These are phyloP conservation scores for Lactarius sp. DNA, from an alignment of 768 basidiomycete genomes.

Conservation along the genomic window DNA sequence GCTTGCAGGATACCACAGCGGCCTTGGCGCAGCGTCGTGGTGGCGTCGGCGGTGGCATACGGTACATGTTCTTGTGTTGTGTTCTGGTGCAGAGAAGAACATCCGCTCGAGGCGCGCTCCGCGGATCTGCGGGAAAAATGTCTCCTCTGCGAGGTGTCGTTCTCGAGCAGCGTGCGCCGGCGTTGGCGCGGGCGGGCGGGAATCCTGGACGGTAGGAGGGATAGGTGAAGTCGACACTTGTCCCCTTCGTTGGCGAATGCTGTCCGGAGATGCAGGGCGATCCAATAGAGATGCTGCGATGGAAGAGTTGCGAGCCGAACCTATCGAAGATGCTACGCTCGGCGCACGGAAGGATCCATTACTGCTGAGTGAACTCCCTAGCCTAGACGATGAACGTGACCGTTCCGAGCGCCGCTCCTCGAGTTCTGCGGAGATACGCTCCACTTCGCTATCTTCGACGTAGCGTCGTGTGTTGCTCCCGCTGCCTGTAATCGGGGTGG, in stretches of 20 bases:
- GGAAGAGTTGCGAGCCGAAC: not conserved
- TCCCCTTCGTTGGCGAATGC: not conserved
- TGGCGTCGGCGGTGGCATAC: conserved; percentile 53
- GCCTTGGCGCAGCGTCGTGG: conserved; percentile 20
- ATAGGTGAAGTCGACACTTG: not conserved
- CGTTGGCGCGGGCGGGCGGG: conserved; percentile 19
- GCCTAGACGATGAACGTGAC: conserved; percentile 24
- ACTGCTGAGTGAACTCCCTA: conserved; percentile 19
- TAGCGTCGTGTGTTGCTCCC: conserved; percentile 35
- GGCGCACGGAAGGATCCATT: conserved; percentile 20
- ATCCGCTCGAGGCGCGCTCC: conserved; percentile 72
- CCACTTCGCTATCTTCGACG: conserved; percentile 54
- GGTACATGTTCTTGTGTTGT: conserved; percentile 63
- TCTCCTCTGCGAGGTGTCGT: conserved; percentile 31
- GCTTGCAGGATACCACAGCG: conserved; percentile 29
- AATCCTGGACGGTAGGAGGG: not conserved
- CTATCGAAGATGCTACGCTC: conserved; percentile 20
- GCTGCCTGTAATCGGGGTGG: conserved; percentile 29
- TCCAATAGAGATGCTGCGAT: not conserved
- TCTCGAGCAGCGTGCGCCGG: conserved; percentile 14
- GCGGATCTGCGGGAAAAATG: conserved; percentile 80
- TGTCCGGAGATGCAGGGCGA: not conserved
- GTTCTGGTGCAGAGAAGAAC: conserved; percentile 77
- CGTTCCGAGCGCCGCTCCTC: conserved; percentile 59
- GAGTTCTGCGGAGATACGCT: conserved; percentile 60